Percentiles rank a stretch among this genome's conserved stretches.
Evolutionary conservation across 305 asterid genomes (phyloP).

Genomic region (Solanum hybrid): DNA sequence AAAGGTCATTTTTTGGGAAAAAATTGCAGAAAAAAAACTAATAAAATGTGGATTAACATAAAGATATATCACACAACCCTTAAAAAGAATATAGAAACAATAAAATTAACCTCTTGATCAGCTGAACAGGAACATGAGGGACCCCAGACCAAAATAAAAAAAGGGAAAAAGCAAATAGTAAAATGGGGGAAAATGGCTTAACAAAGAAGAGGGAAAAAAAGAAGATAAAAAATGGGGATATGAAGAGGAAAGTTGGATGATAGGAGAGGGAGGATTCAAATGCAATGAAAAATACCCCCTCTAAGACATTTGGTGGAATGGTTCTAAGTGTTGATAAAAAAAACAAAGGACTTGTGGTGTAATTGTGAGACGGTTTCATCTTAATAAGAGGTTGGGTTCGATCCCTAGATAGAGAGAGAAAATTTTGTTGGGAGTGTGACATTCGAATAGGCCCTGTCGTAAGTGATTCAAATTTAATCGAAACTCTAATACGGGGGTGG

Average conservation of each 20-base stretch:
- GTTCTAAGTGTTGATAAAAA: neutral
- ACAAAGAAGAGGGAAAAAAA: neutral
- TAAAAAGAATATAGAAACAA: neutral
- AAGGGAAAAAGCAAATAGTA: neutral
- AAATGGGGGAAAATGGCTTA: neutral
- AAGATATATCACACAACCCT: neutral
- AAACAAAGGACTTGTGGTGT: neutral
- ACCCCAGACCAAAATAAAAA: neutral
- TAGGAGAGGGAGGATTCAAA: neutral
- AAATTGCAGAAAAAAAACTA: neutral
- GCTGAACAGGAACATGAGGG: neutral
- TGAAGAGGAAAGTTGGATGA: neutral
- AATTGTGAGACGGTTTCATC: no score
- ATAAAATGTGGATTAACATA: neutral
- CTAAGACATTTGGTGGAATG: neutral
- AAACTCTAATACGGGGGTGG: neutral
- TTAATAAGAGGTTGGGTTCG: neutral
- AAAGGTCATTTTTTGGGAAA: neutral
- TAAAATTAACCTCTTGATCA: neutral
- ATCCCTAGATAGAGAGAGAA: accelerated
- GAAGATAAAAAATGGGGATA: neutral
- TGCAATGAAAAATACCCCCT: neutral
- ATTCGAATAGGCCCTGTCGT: accelerated
- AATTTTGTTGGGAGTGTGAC: neutral
- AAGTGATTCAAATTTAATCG: neutral